Evolutionary conservation across 1,139 yeast species (phyloP), one percentile per base, ranked within the genome.

Genomic region (Diutina pseudorugosa): DNA sequence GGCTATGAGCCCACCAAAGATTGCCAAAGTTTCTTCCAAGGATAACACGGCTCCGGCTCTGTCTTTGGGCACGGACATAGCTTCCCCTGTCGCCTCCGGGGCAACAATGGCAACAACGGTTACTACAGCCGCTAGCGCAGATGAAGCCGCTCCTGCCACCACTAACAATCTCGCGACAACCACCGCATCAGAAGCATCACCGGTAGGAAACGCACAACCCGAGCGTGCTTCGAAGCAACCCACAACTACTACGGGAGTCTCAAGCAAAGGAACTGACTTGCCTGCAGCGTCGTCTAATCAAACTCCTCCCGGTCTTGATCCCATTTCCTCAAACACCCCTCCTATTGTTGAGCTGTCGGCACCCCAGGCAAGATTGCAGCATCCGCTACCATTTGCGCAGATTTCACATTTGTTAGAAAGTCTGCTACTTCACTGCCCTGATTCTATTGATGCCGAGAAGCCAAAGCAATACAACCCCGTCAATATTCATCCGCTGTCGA

Each of bases 381-480:
- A 70, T 56, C 88, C 90, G 43, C 73, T 81, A 40, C 77, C 85
- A 8, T 74, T 81, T 54, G 75, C 75, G 19, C 70, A 78, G 7
- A 82, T 86, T 47, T 72, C 80, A 55, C 73, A 72, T 53, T 67
- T 80, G 59, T 71, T 91, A 58, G 95, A 90, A 64, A 76, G 78
- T 2, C 90, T 97, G 1, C 75, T 88, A 56, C 72, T 88, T 60
- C 85, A 87, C 62, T 89, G 97, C 65, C 98, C 99, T 0, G 98
- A 93, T 66, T 88, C 97, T 1, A 77, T 83, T 56, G 94, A 91
- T 64, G 85, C 96, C 1, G 97, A 93, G 61, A 82, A 80, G 58
- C 97, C 98, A 30, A 76, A 83, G 57, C 80, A 80, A 57, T 91
- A 91, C 65, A 80, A 76, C 57, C 95, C 96, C n/a, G 69, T 71